Conservation (phyloP, 192 early-diverging fungal species). For the Cetraspora pellucida region DNA sequence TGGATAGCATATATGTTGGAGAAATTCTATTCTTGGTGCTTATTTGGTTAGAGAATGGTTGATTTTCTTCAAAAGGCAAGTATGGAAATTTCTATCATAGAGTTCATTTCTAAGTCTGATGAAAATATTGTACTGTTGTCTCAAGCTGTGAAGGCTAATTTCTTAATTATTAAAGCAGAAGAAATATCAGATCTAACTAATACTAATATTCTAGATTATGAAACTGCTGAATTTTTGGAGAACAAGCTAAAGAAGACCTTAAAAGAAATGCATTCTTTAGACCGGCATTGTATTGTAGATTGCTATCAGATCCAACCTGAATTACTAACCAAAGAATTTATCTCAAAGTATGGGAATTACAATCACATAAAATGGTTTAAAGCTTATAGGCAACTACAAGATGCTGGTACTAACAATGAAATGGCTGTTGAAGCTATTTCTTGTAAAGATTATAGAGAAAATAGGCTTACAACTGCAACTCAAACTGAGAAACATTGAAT, state of each 20-base stretch:
- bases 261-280: too few relatives aligned
- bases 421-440: background rate
- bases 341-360: too few relatives aligned
- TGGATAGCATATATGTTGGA: background rate
- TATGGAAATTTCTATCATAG: background rate
- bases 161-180: too few relatives aligned
- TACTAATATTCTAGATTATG: background rate
- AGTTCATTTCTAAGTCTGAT: too few relatives aligned
- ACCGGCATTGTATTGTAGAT: constrained; percentile 1
- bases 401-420: background rate
- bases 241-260: too few relatives aligned
- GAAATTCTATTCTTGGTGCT: too few relatives aligned
- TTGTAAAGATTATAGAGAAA: constrained; percentile 10
- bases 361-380: background rate
- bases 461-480: background rate
- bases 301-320: constrained; percentile 12
- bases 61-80: background rate
- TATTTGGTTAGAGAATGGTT: background rate
- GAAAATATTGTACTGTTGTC: too few relatives aligned
- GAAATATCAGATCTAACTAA: constrained; percentile 20
- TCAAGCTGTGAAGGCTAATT: too few relatives aligned
- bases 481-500: constrained; percentile 3
- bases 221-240: too few relatives aligned
- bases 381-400: constrained; percentile 15
- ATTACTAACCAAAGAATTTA: background rate